Evolutionary conservation across 2,329 filamentous ascomycete species (phyloP), one percentile per base, ranked within the genome.

Genomic region (Curvularia sp.): DNA sequence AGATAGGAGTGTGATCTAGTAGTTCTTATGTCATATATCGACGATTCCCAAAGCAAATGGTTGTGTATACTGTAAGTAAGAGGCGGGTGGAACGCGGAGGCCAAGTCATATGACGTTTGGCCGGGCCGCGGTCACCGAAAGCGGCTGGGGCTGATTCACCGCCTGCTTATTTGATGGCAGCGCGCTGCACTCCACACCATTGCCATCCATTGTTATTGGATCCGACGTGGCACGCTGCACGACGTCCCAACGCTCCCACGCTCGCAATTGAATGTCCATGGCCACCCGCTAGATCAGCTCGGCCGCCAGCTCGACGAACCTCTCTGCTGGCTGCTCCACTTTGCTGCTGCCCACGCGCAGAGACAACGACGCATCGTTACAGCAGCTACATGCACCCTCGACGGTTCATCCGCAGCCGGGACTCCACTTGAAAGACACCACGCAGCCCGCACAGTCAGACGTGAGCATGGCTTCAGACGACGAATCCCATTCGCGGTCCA

Each of bases 391-490:
- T 58, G 62, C 65, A 59, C 47, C 54, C 35, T 46, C 50, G n/a
- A 33, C 66, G 58, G 53, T 57, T 55, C 56, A 55, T 53, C 59
- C 52, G 57, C 49, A 47, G 43, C 31, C 46, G 48, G 48, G 39
- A 49, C 57, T 49, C 61, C 50, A 61, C 47, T 59, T 53, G 55
- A 53, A 57, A 50, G 49, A 57, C 60, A 61, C 57, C 54, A 53
- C 53, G 63, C 66, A 63, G 62, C 64, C 64, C 61, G 59, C 63
- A 62, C 62, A 50, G 67, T 63, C 47, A 67, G 66, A 62, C 65
- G 64, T 67, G 68, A 73, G 65, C 74, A 77, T 77, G 75, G 71
- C 70, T 39, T 74, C 74, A 7, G 67, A 72, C 35, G 75, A 73
- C 54, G 70, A 72, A 52, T 66, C 67, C 54, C 65, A 73, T 64